Conservation (phyloP, 441 rosid genomes). For the Dalechampia spathulata region DNA sequence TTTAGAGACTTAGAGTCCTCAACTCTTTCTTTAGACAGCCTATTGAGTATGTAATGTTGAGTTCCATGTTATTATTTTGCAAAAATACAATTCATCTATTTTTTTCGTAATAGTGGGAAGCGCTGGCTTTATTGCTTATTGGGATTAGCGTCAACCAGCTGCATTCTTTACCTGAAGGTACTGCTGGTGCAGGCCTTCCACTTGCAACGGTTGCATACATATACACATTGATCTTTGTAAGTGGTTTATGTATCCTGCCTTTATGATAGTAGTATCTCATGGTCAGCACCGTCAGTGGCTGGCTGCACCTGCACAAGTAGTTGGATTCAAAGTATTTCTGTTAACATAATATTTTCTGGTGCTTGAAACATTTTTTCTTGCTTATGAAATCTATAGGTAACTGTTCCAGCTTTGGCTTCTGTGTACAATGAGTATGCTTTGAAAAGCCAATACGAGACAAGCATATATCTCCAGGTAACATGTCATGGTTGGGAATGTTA, state of each 20-base stretch:
- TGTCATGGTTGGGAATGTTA: conserved; percentile 7
- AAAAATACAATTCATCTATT: conserved; percentile 10
- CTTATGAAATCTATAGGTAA: conserved; percentile 45
- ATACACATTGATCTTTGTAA: conserved; percentile 86
- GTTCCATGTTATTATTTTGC: not conserved
- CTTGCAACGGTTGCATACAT: conserved; percentile 83
- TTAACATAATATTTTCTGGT: not conserved
- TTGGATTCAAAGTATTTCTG: not conserved
- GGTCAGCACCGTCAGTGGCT: conserved; percentile 1
- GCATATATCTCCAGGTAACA: conserved; percentile 95
- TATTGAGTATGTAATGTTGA: no score
- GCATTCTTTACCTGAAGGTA: conserved; percentile 78
- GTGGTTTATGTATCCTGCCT: conserved; percentile 22
- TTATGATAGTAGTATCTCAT: conserved; percentile 1
- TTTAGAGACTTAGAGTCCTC: no score
- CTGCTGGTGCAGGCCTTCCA: conserved; percentile 61
- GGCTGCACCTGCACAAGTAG: no score
- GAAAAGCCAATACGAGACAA: conserved; percentile 95
- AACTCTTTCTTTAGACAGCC: no score
- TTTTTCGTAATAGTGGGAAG: conserved; percentile 83
- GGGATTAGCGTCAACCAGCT: conserved; percentile 95
- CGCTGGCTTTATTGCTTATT: conserved; percentile 92
- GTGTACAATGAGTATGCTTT: conserved; percentile 95
- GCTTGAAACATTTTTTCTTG: conserved; percentile 12
- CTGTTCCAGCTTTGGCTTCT: conserved; percentile 94